These are phyloP conservation scores for Lentinula novae-zelandiae DNA, from an alignment of 1,284 basidiomycete genomes.

Conservation along the genomic window DNA sequence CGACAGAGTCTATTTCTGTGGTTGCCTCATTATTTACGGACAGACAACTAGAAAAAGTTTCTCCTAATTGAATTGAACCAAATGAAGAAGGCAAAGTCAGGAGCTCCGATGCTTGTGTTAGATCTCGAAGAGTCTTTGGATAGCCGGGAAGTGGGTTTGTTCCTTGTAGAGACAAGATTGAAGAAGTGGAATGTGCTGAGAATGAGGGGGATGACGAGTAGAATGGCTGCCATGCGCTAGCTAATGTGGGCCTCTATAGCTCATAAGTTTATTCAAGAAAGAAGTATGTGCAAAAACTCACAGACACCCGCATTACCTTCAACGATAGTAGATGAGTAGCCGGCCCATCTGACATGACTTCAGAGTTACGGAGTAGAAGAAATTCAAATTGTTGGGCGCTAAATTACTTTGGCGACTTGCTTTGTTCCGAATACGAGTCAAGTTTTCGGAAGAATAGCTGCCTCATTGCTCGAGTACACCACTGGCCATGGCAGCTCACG, in stretches of 20 bases:
- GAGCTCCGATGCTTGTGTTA: constrained; percentile 67
- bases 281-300: not conserved
- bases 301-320: constrained; percentile 13
- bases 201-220: constrained; percentile 78
- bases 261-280: not conserved
- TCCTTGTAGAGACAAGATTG: constrained; percentile 74
- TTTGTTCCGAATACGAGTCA: not conserved
- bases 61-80: constrained; percentile 76
- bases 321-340: constrained; percentile 9
- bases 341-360: constrained; percentile 7
- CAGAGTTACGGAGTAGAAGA: not conserved
- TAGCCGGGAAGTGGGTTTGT: constrained; percentile 62
- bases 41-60: constrained; percentile 76
- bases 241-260: constrained; percentile 65
- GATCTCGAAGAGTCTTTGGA: constrained; percentile 76
- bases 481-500: too few species aligned
- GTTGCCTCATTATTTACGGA: constrained; percentile 76
- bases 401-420: not conserved
- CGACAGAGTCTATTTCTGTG: constrained; percentile 54
- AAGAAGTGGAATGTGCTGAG: constrained; percentile 72
- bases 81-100: constrained; percentile 74
- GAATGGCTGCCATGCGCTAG: constrained; percentile 77
- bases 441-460: too few species aligned
- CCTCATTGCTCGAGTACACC: too few species aligned
- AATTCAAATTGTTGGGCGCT: not conserved